phyloP scores from a whole-genome alignment of 768 basidiomycete species.

The Boletus sp. region DNA sequence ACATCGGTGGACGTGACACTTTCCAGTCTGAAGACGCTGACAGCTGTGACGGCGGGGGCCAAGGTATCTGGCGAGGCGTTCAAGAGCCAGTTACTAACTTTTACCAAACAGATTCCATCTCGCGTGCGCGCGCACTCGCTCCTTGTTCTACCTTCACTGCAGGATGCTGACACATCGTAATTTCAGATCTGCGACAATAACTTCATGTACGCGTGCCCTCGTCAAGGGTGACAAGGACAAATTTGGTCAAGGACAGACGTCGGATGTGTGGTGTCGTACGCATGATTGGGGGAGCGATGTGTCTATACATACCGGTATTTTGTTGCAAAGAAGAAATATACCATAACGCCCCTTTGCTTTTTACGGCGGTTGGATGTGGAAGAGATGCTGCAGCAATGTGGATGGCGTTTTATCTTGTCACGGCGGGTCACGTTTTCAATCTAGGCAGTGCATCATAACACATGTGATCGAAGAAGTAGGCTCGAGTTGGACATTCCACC shows the following conservation, averaged over 20 bases:
- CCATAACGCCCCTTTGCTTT: neutral
- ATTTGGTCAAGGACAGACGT: neutral
- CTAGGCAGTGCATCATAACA: too few species aligned
- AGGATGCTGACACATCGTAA: neutral
- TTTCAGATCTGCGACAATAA: slow-evolving; percentile 89
- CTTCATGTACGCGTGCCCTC: slow-evolving; percentile 86
- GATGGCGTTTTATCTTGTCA: too few species aligned
- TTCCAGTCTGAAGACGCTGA: slow-evolving; percentile 63
- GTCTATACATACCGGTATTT: neutral
- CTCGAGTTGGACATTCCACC: too few species aligned
- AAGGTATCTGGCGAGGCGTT: slow-evolving; percentile 63
- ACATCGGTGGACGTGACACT: slow-evolving; percentile 73
- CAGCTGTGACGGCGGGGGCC: slow-evolving; percentile 46
- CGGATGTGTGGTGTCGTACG: slow-evolving; percentile 13
- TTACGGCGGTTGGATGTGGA: neutral
- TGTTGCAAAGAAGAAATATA: slow-evolving; percentile 11
- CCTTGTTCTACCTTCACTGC: neutral
- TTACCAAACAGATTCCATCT: slow-evolving; percentile 95
- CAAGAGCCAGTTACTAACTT: slow-evolving; percentile 85
- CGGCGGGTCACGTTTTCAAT: too few species aligned
- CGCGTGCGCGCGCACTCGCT: slow-evolving; percentile 72
- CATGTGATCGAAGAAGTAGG: too few species aligned
- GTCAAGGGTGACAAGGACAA: slow-evolving; percentile 68
- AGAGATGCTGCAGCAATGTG: neutral
- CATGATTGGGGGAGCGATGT: slow-evolving; percentile 4